phyloP scores from a whole-genome alignment of 1,284 basidiomycete species.

The Neonothopanus nambi region DNA sequence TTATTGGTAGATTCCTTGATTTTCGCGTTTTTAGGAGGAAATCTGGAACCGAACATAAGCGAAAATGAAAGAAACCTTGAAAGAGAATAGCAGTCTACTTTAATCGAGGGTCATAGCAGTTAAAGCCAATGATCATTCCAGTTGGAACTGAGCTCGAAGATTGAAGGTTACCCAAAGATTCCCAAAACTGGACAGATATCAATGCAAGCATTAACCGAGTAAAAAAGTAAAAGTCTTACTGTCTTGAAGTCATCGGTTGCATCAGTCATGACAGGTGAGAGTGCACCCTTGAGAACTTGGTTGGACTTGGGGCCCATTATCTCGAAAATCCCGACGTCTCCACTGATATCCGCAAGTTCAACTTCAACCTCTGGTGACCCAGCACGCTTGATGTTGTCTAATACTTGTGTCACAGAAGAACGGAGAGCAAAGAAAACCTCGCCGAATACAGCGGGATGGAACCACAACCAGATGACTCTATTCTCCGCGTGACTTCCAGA shows the following conservation, averaged over 20 bases:
- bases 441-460: conserved; percentile 74
- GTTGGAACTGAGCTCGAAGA: conserved; percentile 67
- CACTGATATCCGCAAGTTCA: conserved; percentile 69
- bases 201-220: neutral
- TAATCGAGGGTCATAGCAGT: conserved; percentile 79
- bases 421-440: conserved; percentile 55
- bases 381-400: conserved; percentile 43
- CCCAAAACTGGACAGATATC: conserved; percentile 65
- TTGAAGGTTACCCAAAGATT: conserved; percentile 57
- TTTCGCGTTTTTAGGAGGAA: conserved; percentile 78
- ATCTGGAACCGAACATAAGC: conserved; percentile 43
- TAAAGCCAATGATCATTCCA: conserved; percentile 76
- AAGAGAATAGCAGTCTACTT: conserved; percentile 41
- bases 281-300: conserved; percentile 73
- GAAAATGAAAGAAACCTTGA: neutral
- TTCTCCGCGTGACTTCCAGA: neutral
- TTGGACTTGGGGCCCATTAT: conserved; percentile 83
- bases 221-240: conserved; percentile 36
- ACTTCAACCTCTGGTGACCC: conserved; percentile 40
- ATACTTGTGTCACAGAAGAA: conserved; percentile 46
- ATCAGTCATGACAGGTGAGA: conserved; percentile 58
- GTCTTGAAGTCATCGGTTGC: conserved; percentile 58
- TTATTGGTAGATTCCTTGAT: conserved; percentile 25
- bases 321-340: conserved; percentile 79
- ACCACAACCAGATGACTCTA: conserved; percentile 71